A percentile compares a stretch with the other conserved stretches of the same genome.
phyloP scores from a whole-genome alignment of 2,329 filamentous ascomycete genomes.

The Fusarium annulatum region DNA sequence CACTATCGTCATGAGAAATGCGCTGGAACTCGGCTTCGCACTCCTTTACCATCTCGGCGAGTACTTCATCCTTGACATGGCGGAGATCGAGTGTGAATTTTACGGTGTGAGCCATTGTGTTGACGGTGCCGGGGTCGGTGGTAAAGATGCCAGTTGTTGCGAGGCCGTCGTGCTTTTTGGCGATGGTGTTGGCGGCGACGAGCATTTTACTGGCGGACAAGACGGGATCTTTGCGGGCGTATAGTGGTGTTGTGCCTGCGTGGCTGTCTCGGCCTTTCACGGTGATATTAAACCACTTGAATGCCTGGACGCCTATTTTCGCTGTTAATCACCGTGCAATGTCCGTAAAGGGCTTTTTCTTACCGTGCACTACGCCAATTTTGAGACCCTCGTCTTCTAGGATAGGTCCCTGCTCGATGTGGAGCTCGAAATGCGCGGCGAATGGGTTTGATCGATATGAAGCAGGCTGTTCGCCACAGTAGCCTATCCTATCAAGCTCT shows the following conservation, averaged over 20 bases:
- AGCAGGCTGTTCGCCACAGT: neutral
- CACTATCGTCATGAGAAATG: neutral
- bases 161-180: neutral
- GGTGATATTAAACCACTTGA: constrained; percentile 13
- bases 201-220: neutral
- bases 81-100: constrained; percentile 1
- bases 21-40: neutral
- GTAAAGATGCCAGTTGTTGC: neutral
- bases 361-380: neutral
- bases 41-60: neutral
- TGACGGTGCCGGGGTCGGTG: neutral
- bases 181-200: neutral
- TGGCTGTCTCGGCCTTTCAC: constrained; percentile 6
- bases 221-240: constrained; percentile 13
- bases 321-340: accelerated
- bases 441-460: constrained; percentile 1
- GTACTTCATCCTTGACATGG: neutral
- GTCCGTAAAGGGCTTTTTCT: accelerated
- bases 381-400: neutral
- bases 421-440: neutral
- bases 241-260: constrained; percentile 9
- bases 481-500: constrained; percentile 3
- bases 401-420: neutral
- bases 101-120: constrained; percentile 5
- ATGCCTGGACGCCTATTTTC: neutral